Evolutionary conservation across 345 rosid genomes (phyloP).

Genomic region (Citrus maxima): DNA sequence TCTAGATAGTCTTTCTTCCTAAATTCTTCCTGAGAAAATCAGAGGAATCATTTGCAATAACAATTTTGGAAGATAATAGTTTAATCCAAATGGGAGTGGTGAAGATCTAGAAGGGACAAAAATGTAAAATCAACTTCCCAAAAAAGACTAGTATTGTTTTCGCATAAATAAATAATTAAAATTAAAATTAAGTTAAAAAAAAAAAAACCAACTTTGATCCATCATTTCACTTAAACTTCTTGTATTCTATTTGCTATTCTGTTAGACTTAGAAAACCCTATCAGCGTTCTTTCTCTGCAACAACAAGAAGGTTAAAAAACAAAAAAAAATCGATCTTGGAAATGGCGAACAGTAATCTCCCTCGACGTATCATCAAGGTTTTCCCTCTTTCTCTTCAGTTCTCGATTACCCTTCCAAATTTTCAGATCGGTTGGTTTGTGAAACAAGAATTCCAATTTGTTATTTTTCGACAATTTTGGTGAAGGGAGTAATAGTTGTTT

Average conservation of each 20-base stretch:
- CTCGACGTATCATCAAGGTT: conserved; percentile 97
- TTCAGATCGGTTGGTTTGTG: conserved; percentile 3
- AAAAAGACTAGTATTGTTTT: no score
- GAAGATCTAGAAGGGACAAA: no score
- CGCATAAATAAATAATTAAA: no score
- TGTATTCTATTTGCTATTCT: background rate
- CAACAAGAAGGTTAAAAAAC: background rate
- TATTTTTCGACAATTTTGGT: background rate
- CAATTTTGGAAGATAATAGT: no score
- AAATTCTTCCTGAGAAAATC: no score
- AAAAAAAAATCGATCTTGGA: conserved; percentile 7
- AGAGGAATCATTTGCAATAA: no score
- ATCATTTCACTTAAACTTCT: no score
- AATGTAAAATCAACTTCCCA: no score
- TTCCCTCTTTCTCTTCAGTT: conserved; percentile 8
- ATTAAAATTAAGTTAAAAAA: no score
- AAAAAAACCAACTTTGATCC: no score
- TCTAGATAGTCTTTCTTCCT: no score
- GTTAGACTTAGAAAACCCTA: background rate
- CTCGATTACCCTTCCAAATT: conserved; percentile 21
- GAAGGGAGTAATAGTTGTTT: background rate
- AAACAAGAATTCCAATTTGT: background rate
- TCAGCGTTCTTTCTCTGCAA: conserved; percentile 2
- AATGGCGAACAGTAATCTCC: conserved; percentile 95
- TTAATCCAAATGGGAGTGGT: no score